Base-by-base conservation (phyloP, 345 rosid species). In the Eucalyptus pumila region DNA sequence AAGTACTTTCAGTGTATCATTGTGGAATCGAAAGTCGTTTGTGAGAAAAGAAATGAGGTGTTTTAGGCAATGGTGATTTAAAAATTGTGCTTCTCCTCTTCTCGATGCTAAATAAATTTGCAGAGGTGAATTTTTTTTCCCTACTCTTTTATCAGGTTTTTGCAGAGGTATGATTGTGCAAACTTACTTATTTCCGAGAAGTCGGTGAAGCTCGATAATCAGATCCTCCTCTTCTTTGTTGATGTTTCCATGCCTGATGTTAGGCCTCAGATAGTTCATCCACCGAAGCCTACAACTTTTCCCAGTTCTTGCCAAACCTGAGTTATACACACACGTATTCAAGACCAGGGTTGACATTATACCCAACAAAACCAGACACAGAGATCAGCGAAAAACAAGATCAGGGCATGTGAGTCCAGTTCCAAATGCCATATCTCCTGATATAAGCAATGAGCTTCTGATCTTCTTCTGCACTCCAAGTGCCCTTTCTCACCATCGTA, bases 261-360 rank as follows among this genome's bases (percentile, higher is more conserved):
- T 80, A 21, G 90, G 88, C 48, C 88, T 87, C 45, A 89, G 83
- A 80, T 89, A 89, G 58, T 89, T 89, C 88, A 87, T 80, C 90
- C 90, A 89, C 48, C 90, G 90, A 42, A 89, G 90, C 23, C 90
- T 86, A 52, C 90, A 89, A 80, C 88, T 87, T 80, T 89, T 89
- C 52, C 88, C 90, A 4, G 86, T 85, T 58, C 90, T 49, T 16
- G 69, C 49, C 90, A 42, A 42, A 42, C 42, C 42, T 42, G 42
- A 42, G 42, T 5, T 42, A 42, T 69, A 34, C 44, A 17, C 23
- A 17, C 80, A 17, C 40, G 3, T 69, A 69, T 32, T 69, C 13
- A 69, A 16, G 6, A 69, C 44, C 37, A 9, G 11, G 80, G 42
- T 34, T 34, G 44, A 69, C 3, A 34, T 34, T 69, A 69, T 34